These are phyloP conservation scores for Penicillium sp. DNA, from an alignment of 2,329 filamentous ascomycete species.

Conservation along the genomic window DNA sequence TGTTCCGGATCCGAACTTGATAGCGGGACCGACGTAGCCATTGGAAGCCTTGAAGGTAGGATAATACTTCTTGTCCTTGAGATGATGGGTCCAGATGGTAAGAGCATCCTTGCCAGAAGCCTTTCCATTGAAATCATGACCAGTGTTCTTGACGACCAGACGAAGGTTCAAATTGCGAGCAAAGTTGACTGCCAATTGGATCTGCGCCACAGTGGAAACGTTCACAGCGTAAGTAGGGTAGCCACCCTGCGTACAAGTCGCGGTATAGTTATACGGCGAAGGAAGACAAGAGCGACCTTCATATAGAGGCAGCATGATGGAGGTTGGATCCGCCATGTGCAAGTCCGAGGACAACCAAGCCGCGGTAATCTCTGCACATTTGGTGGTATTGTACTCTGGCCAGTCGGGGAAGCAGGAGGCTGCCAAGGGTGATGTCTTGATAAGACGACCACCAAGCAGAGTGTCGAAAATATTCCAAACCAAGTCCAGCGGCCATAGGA, in stretches of 20 bases:
- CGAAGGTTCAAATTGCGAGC: neutral
- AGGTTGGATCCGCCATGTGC: conserved; percentile 22
- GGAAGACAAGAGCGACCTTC: conserved; percentile 26
- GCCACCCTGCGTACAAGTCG: conserved; percentile 29
- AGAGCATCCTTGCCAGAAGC: conserved; percentile 60
- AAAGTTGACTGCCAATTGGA: conserved; percentile 33
- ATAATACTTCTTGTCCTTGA: conserved; percentile 34
- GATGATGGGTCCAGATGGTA: conserved; percentile 29
- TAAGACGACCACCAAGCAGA: conserved; percentile 39
- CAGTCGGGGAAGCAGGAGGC: conserved; percentile 40
- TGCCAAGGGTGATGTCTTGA: conserved; percentile 38
- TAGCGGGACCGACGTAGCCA: conserved; percentile 54
- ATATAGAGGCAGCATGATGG: conserved; percentile 25
- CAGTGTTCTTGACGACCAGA: neutral
- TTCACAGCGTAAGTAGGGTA: conserved; percentile 38
- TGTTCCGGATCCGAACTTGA: conserved; percentile 59
- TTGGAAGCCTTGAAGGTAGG: conserved; percentile 35
- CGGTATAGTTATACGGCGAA: conserved; percentile 15
- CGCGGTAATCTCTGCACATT: conserved; percentile 32
- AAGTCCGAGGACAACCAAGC: conserved; percentile 31
- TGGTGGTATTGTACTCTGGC: conserved; percentile 34
- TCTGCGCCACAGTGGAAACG: conserved; percentile 33
- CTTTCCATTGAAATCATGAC: conserved; percentile 33
- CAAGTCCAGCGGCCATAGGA: conserved; percentile 19
- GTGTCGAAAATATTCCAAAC: conserved; percentile 39